A percentile compares a stretch with the other conserved stretches of the same genome.
Evolutionary conservation across 139 green algal genomes (phyloP).

Genomic region (Yamagishiella unicocca): DNA sequence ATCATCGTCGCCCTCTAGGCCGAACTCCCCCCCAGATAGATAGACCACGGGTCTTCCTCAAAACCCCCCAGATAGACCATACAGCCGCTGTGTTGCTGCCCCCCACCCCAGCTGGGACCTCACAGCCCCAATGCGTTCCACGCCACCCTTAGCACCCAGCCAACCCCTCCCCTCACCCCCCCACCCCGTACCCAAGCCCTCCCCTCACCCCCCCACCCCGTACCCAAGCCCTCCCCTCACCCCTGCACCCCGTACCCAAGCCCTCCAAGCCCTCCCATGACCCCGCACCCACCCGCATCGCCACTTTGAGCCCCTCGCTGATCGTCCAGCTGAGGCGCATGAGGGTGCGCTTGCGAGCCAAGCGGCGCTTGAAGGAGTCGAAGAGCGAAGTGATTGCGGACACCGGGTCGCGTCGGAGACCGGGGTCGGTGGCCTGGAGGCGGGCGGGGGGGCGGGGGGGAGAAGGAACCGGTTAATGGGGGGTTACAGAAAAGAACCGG

Average conservation of each 20-base stretch:
- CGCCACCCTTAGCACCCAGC: too few species aligned
- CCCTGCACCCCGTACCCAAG: background rate
- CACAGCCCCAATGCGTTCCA: too few species aligned
- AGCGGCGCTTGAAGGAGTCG: conserved; percentile 21
- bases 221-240: background rate
- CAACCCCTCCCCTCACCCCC: too few species aligned
- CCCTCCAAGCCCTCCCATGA: background rate
- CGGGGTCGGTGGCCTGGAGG: background rate
- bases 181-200: too few species aligned
- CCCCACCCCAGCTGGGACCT: too few species aligned
- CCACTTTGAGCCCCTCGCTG: background rate
- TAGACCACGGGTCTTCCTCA: too few species aligned
- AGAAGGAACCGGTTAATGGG: background rate
- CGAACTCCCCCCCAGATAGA: too few species aligned
- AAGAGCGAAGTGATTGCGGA: background rate
- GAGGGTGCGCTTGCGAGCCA: conserved; percentile 7
- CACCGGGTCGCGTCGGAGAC: background rate
- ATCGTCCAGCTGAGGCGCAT: conserved; percentile 5
- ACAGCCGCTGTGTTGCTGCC: too few species aligned
- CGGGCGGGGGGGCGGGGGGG: background rate
- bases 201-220: background rate
- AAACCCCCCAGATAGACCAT: too few species aligned
- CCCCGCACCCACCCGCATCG: background rate
- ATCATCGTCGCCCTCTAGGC: too few species aligned
- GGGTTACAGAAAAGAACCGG: too few species aligned